Evolutionary conservation across 192 early-diverging fungal species (phyloP), one percentile per base, ranked within the genome.

Genomic region (Gigaspora rosea): DNA sequence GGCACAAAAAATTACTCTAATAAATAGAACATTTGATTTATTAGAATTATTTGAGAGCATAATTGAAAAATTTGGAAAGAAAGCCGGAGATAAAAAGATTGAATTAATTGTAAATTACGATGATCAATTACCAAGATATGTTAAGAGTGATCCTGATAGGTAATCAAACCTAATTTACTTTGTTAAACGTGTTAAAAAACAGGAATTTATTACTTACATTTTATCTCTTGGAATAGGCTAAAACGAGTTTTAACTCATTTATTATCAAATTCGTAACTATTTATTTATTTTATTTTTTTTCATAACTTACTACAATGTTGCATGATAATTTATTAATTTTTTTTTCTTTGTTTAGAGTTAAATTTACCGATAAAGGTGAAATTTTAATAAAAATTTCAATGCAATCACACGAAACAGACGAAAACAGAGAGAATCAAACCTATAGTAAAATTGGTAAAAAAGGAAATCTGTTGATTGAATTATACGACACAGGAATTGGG

Each of bases 401-500:
- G 8, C 13, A 33, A n/a, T 32, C 58, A 27, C 27, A 22, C 1
- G 75, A 51, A 4, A 27, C 27, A 0, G 46, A 49, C n/a, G 56
- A 46, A 11, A 75, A 49, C 49, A 48, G 32, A 48, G 16, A 22
- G 9, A 9, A 33, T 8, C n/a, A 20, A 52, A 47, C n/a, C 13
- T 8, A 73, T 46, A n/a, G 20, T 12, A 22, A 73, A 6, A 41
- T 41, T 20, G 56, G 48, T 20, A 71, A 63, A 50, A 65, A 80
- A 8, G 66, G 80, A 35, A 77, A 75, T 18, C 80, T 93, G 20
- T 78, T 86, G 49, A 80, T 94, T 18, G 83, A 85, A 22, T 85
- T 94, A 47, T 73, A 76, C 16, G 93, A 94, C 71, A 92, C 91
- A 2, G 93, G 93, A 3, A 94, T 94, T 63, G 93, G 73, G 73